A percentile compares a stretch with the other conserved stretches of the same genome.
Evolutionary conservation across 2,329 filamentous ascomycete genomes (phyloP).

Genomic region (Fusarium domesticum): DNA sequence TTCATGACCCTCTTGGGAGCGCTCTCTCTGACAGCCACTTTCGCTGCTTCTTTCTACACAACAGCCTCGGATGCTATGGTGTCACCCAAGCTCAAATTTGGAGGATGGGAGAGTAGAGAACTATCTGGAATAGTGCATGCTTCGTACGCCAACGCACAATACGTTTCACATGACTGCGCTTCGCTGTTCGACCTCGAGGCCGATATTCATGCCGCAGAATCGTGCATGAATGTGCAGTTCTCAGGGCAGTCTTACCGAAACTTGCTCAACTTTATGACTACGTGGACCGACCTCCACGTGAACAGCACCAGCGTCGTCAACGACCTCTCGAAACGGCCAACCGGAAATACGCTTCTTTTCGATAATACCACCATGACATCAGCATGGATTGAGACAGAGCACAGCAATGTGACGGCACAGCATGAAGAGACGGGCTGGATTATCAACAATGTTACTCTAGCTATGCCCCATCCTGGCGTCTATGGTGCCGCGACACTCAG

Average conservation of each 20-base stretch:
- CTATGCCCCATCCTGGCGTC: constrained; percentile 71
- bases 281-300: constrained; percentile 50
- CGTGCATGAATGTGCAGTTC: constrained; percentile 67
- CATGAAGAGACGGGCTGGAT: constrained; percentile 53
- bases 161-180: constrained; percentile 55
- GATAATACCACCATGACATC: constrained; percentile 71
- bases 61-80: constrained; percentile 74
- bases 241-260: constrained; percentile 70
- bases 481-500: constrained; percentile 60
- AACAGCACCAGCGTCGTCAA: constrained; percentile 42
- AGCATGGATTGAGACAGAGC: constrained; percentile 62
- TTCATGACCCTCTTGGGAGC: constrained; percentile 61
- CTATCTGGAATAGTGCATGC: constrained; percentile 57
- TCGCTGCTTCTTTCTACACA: constrained; percentile 70
- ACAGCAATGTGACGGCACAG: constrained; percentile 49
- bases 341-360: constrained; percentile 60
- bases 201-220: constrained; percentile 39
- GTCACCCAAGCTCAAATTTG: constrained; percentile 65
- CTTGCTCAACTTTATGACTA: constrained; percentile 56
- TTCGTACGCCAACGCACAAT: constrained; percentile 61
- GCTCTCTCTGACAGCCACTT: constrained; percentile 60
- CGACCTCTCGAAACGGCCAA: constrained; percentile 50
- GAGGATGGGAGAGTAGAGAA: constrained; percentile 45
- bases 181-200: constrained; percentile 56
- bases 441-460: constrained; percentile 73